Evolutionary conservation across 441 rosid genomes (phyloP).

Genomic region (Bocquillonia castaneifolia): DNA sequence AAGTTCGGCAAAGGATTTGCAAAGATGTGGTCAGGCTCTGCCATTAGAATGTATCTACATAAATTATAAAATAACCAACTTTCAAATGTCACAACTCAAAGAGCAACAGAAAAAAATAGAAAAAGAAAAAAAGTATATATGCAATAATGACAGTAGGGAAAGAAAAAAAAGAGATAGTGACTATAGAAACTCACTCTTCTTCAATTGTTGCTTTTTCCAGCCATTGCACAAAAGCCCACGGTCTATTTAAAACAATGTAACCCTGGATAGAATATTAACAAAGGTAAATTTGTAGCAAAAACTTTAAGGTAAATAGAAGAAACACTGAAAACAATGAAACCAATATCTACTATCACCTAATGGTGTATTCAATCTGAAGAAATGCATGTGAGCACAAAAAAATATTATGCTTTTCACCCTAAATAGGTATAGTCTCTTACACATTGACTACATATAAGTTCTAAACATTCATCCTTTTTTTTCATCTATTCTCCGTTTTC

Average conservation of each 20-base stretch:
- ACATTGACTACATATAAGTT: neutral
- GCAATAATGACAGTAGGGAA: neutral
- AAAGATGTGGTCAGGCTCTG: conserved; percentile 78
- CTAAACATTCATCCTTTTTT: neutral
- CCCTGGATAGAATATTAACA: conserved; percentile 40
- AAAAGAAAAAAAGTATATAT: neutral
- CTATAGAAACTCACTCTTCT: conserved; percentile 45
- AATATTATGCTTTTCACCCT: neutral
- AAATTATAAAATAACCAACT: conserved; percentile 19
- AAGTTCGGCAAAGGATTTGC: conserved; percentile 68
- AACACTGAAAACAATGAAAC: neutral
- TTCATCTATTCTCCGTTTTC: neutral
- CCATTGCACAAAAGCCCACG: conserved; percentile 90
- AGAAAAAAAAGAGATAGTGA: neutral
- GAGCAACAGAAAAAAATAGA: neutral
- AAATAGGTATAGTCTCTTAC: neutral
- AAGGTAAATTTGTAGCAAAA: conserved; percentile 7
- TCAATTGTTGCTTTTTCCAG: conserved; percentile 62
- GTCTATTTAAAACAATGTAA: conserved; percentile 67
- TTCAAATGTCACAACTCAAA: conserved; percentile 20
- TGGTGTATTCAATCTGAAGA: neutral
- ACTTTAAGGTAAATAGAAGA: neutral
- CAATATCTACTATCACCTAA: neutral
- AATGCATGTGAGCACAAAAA: neutral
- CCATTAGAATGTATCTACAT: conserved; percentile 72